Evolutionary conservation across 495 filamentous ascomycete genomes (phyloP).

Genomic region (Melanomma pulvis-pyrius): DNA sequence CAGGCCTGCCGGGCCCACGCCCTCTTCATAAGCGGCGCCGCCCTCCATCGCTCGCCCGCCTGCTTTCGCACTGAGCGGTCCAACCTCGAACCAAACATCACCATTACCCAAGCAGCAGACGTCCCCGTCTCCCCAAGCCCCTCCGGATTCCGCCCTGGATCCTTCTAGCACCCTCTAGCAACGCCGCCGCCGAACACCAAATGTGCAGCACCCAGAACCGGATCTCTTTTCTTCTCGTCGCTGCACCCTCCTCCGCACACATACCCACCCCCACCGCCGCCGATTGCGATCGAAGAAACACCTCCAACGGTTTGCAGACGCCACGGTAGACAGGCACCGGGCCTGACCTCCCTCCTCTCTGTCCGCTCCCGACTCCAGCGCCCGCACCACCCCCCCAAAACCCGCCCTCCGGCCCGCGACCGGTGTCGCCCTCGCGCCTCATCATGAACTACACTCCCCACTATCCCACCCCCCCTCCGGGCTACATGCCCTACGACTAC

Average conservation of each 20-base stretch:
- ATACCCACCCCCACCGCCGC: constrained; percentile 10
- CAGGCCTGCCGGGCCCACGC: no score
- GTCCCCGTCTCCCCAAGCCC: constrained; percentile 18
- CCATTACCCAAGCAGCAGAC: constrained; percentile 35
- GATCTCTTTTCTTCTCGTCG: constrained; percentile 35
- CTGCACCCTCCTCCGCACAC: constrained; percentile 34
- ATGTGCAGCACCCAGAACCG: constrained; percentile 40
- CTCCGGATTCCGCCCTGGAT: constrained; percentile 29
- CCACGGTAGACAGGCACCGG: constrained; percentile 34
- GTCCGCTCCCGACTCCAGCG: background rate
- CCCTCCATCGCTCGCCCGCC: background rate
- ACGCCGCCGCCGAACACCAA: constrained; percentile 22
- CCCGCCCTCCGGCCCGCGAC: constrained; percentile 26
- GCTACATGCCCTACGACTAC: constrained; percentile 44
- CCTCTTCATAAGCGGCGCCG: constrained; percentile 3
- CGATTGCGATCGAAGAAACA: constrained; percentile 35
- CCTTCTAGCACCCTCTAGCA: constrained; percentile 23
- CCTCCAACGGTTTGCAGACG: constrained; percentile 32
- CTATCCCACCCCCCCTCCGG: constrained; percentile 43
- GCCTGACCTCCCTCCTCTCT: constrained; percentile 26
- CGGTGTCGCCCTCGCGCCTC: constrained; percentile 29
- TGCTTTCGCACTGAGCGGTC: background rate
- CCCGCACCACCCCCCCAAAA: background rate
- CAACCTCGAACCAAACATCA: constrained; percentile 12
- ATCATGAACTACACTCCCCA: constrained; percentile 41